phyloP scores from a whole-genome alignment of 2,329 filamentous ascomycete genomes.

The Neoascochyta sp. region DNA sequence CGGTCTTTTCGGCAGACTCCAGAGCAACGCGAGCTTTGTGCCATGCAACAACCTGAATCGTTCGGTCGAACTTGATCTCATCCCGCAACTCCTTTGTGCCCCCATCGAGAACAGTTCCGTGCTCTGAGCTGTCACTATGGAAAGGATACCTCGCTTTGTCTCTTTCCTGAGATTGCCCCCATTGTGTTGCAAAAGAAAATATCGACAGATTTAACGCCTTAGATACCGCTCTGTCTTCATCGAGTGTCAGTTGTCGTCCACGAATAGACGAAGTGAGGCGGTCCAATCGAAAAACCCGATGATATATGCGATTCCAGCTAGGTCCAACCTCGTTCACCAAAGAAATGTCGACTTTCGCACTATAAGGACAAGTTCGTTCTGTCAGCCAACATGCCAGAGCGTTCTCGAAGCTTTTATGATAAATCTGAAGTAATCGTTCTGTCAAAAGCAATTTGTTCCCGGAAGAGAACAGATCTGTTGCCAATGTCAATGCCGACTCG shows the following conservation, averaged over 20 bases:
- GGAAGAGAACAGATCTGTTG: constrained; percentile 30
- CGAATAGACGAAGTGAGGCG: constrained; percentile 41
- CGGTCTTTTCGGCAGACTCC: constrained; percentile 38
- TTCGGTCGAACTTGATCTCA: constrained; percentile 32
- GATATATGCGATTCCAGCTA: constrained; percentile 51
- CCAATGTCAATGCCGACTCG: no score
- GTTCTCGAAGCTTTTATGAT: constrained; percentile 54
- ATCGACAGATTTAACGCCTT: constrained; percentile 50
- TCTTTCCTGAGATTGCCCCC: constrained; percentile 36
- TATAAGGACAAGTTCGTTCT: constrained; percentile 53
- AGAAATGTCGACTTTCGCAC: constrained; percentile 25
- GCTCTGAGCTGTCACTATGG: constrained; percentile 9
- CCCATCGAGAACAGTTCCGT: constrained; percentile 10
- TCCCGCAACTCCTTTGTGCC: constrained; percentile 1
- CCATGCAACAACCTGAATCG: constrained; percentile 42
- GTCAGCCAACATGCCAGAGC: constrained; percentile 54
- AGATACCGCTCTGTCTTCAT: constrained; percentile 45
- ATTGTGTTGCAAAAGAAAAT: constrained; percentile 54
- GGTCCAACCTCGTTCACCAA: constrained; percentile 38
- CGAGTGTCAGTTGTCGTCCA: constrained; percentile 41
- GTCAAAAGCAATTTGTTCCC: constrained; percentile 43
- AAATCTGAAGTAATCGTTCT: constrained; percentile 47
- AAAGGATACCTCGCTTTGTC: constrained; percentile 31
- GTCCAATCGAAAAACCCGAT: constrained; percentile 50
- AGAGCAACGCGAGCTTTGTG: constrained; percentile 42